These are phyloP conservation scores for Alternaria metachromatica DNA, from an alignment of 2,329 filamentous ascomycete species.

Conservation along the genomic window DNA sequence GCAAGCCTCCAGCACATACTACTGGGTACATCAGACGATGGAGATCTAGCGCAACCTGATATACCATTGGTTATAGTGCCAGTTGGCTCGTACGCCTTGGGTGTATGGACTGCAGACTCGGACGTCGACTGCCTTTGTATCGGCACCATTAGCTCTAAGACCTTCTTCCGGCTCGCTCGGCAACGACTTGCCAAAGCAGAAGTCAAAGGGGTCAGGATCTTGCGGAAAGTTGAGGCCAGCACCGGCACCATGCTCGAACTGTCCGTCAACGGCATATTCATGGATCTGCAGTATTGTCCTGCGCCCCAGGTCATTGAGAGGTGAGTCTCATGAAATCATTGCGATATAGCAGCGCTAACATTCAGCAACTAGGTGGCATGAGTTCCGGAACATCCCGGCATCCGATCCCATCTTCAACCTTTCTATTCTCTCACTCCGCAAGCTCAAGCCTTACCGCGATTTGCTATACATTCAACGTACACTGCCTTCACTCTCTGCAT, in stretches of 20 bases:
- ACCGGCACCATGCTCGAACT: constrained; percentile 71
- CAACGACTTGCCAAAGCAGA: constrained; percentile 61
- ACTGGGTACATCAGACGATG: constrained; percentile 38
- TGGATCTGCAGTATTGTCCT: constrained; percentile 72
- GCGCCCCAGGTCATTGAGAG: constrained; percentile 62
- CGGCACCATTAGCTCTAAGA: constrained; percentile 65
- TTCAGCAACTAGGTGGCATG: constrained; percentile 42
- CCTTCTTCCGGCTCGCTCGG: constrained; percentile 66
- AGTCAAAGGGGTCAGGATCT: constrained; percentile 55
- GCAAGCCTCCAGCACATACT: constrained; percentile 54
- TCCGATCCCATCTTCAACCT: constrained; percentile 64
- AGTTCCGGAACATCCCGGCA: constrained; percentile 52
- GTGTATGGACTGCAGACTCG: constrained; percentile 66
- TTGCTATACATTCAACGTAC: constrained; percentile 66
- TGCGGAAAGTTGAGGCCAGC: constrained; percentile 65
- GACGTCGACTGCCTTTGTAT: constrained; percentile 72
- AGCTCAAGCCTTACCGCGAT: constrained; percentile 70
- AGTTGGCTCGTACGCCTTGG: constrained; percentile 71
- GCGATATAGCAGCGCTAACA: constrained; percentile 8
- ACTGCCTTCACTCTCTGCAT: constrained; percentile 65
- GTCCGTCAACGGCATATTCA: constrained; percentile 62
- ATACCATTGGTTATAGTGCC: constrained; percentile 61
- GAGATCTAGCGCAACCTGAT: constrained; percentile 15
- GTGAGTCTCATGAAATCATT: constrained; percentile 28
- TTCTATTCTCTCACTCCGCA: constrained; percentile 62